phyloP scores from a whole-genome alignment of 768 basidiomycete species.

The Boletus pseudo-olivaceus region DNA sequence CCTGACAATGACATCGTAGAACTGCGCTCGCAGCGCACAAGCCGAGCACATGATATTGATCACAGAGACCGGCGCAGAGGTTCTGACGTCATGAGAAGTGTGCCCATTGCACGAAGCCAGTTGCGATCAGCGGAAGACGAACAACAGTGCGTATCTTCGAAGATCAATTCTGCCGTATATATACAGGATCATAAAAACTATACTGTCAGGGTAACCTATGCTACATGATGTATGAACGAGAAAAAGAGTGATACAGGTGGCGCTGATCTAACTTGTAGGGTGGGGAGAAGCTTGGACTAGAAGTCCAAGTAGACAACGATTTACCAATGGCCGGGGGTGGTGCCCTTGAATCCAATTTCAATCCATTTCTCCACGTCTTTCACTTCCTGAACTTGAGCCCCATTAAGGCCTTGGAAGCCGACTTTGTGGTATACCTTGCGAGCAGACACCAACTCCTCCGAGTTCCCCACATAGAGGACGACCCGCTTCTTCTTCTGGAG shows the following conservation, averaged over 20 bases:
- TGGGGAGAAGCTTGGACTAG: background rate
- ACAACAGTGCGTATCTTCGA: background rate
- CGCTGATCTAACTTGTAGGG: background rate
- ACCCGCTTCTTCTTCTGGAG: slow-evolving; percentile 32
- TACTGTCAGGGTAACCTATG: slow-evolving; percentile 3
- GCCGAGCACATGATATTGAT: slow-evolving; percentile 88
- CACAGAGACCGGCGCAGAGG: slow-evolving; percentile 72
- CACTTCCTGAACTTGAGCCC: background rate
- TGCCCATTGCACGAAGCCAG: background rate
- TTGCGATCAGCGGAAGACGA: background rate
- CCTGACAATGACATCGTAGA: slow-evolving; percentile 39
- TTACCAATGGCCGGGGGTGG: slow-evolving; percentile 19
- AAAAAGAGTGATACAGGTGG: background rate
- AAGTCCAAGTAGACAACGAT: no score
- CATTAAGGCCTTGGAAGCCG: slow-evolving; percentile 20
- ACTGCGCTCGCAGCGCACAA: slow-evolving; percentile 79
- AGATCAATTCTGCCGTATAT: background rate
- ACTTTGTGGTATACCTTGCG: slow-evolving; percentile 22
- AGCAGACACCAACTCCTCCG: slow-evolving; percentile 12
- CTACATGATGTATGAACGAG: slow-evolving; percentile 9
- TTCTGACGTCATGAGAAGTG: slow-evolving; percentile 53
- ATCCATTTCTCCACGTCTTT: slow-evolving; percentile 18
- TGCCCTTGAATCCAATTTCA: slow-evolving; percentile 16
- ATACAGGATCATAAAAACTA: background rate
- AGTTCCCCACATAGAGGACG: slow-evolving; percentile 60